A percentile compares a stretch with the other conserved stretches of the same genome.
Evolutionary conservation across 352 stramenopile genomes (phyloP).

Genomic region (Globisporangium cederbergense): DNA sequence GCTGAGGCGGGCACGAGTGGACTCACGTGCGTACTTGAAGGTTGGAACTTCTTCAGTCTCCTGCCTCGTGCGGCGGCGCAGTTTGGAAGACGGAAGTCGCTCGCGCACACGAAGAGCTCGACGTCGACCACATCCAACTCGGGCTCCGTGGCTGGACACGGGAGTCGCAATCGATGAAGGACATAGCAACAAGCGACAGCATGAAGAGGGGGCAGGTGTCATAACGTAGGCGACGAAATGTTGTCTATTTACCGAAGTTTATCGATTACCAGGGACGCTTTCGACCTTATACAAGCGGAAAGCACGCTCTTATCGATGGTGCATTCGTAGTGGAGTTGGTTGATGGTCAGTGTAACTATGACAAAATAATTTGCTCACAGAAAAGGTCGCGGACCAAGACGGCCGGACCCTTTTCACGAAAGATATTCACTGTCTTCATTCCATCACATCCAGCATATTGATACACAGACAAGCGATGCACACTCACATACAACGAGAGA

Average conservation of each 20-base stretch:
- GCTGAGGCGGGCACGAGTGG: conserved; percentile 66
- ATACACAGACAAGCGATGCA: neutral
- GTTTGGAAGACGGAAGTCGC: conserved; percentile 19
- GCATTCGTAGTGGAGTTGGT: neutral
- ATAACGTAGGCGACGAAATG: too few relatives aligned
- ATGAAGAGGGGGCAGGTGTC: neutral
- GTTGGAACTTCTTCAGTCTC: conserved; percentile 64
- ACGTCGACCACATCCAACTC: conserved; percentile 16
- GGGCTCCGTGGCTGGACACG: neutral
- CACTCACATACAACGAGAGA: neutral
- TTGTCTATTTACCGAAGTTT: too few relatives aligned
- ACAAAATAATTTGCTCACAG: conserved; percentile 62
- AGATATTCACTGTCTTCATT: conserved; percentile 47
- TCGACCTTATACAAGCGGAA: neutral
- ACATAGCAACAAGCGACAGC: neutral
- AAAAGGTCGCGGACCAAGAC: conserved; percentile 47
- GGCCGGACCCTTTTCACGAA: conserved; percentile 42
- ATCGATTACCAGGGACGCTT: neutral
- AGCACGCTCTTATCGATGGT: neutral
- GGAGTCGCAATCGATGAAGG: conserved; percentile 9
- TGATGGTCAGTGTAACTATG: conserved; percentile 78
- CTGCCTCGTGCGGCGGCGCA: conserved; percentile 37
- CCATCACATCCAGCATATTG: conserved; percentile 22
- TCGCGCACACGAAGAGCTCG: conserved; percentile 41
- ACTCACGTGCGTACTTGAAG: conserved; percentile 50